Evolutionary conservation across 306 rosid species (phyloP).

Genomic region (Pyrus betulifolia): DNA sequence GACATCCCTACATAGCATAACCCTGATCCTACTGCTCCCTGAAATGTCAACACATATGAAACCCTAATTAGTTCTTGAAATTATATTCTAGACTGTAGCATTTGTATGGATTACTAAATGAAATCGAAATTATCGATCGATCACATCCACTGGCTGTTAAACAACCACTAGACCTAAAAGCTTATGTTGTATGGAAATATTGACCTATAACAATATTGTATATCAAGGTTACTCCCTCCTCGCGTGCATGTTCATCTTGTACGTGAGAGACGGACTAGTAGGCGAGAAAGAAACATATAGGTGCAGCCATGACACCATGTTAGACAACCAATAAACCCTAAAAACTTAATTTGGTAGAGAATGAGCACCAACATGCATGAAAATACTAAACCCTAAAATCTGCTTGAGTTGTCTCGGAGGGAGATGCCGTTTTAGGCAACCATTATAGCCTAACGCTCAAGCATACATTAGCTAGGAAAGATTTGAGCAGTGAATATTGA

Average conservation of each 20-base stretch:
- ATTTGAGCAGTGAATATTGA: background rate
- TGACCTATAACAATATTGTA: too few species aligned
- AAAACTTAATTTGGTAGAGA: too few species aligned
- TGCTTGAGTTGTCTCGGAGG: background rate
- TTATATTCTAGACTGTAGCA: background rate
- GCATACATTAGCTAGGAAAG: background rate
- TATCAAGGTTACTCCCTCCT: too few species aligned
- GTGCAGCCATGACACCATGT: too few species aligned
- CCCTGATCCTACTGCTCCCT: constrained; percentile 90
- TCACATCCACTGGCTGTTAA: background rate
- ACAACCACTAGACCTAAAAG: background rate
- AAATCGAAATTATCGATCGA: background rate
- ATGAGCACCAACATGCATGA: too few species aligned
- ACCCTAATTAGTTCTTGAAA: background rate
- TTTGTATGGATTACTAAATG: background rate
- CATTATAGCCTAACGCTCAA: background rate
- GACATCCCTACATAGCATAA: constrained; percentile 91
- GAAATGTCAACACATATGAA: background rate
- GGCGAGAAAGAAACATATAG: too few species aligned
- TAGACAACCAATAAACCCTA: too few species aligned
- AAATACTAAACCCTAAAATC: too few species aligned
- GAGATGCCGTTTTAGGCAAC: background rate
- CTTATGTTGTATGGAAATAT: too few species aligned
- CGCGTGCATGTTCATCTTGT: too few species aligned
- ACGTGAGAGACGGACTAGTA: too few species aligned